A percentile compares a stretch with the other conserved stretches of the same genome.
Evolutionary conservation across 2,329 filamentous ascomycete genomes (phyloP).

Genomic region (Periconia sp.): DNA sequence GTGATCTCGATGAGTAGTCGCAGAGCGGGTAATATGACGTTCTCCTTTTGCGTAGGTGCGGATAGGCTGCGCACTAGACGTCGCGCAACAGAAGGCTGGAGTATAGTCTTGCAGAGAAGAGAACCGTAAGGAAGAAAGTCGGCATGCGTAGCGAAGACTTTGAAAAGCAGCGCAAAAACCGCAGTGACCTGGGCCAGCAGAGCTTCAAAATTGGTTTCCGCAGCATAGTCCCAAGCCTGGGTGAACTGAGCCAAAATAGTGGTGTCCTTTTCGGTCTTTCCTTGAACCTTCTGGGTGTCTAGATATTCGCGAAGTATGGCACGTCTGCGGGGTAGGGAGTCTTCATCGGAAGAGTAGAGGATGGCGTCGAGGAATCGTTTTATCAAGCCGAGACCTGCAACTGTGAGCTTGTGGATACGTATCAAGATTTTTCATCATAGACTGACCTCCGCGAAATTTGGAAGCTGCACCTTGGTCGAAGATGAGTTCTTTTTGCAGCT

Average conservation of each 20-base stretch:
- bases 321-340: slow-evolving; percentile 51
- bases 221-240: slow-evolving; percentile 84
- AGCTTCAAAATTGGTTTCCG: slow-evolving; percentile 76
- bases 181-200: slow-evolving; percentile 80
- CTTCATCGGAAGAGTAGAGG: slow-evolving; percentile 58
- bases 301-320: slow-evolving; percentile 71
- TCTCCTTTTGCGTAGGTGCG: slow-evolving; percentile 79
- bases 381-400: slow-evolving; percentile 65
- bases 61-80: slow-evolving; percentile 78
- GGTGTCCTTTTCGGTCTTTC: slow-evolving; percentile 57
- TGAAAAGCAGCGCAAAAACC: slow-evolving; percentile 78
- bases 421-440: neutral
- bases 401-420: slow-evolving; percentile 11
- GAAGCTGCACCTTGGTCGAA: slow-evolving; percentile 40
- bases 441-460: slow-evolving; percentile 33
- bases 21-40: slow-evolving; percentile 84
- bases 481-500: slow-evolving; percentile 39
- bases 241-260: slow-evolving; percentile 77
- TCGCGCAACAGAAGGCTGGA: slow-evolving; percentile 80
- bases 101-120: slow-evolving; percentile 75
- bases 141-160: slow-evolving; percentile 71
- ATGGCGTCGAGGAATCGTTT: slow-evolving; percentile 69
- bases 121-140: slow-evolving; percentile 76
- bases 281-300: slow-evolving; percentile 56
- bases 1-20: slow-evolving; percentile 84